Evolutionary conservation across 192 early-diverging fungal genomes (phyloP).

Genomic region (Gaertneriomyces sp.): DNA sequence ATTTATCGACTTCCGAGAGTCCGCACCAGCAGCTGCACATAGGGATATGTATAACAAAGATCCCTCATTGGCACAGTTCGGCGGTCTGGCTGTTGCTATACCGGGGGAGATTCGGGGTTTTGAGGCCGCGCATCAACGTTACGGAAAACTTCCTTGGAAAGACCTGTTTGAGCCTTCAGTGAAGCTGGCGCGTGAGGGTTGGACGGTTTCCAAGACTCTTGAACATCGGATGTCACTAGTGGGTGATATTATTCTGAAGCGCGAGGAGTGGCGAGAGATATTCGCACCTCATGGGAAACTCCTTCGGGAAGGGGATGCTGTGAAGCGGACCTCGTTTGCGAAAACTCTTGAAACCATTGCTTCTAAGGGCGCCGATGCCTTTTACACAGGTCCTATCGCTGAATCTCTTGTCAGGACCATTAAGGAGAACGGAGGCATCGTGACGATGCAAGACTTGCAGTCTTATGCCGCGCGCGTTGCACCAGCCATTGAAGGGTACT

Average conservation of each 20-base stretch:
- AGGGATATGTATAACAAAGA: slow-evolving; percentile 77
- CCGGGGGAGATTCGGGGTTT: slow-evolving; percentile 91
- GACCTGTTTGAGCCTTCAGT: slow-evolving; percentile 75
- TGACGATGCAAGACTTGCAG: slow-evolving; percentile 71
- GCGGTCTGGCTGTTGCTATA: slow-evolving; percentile 71
- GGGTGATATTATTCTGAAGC: slow-evolving; percentile 32
- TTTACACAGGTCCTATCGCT: slow-evolving; percentile 59
- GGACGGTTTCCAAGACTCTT: slow-evolving; percentile 51
- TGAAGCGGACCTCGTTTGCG: slow-evolving; percentile 30
- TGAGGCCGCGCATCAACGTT: slow-evolving; percentile 65
- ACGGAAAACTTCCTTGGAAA: slow-evolving; percentile 82
- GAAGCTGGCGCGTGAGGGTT: slow-evolving; percentile 72
- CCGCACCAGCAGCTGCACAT: slow-evolving; percentile 69
- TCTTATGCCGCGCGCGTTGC: slow-evolving; percentile 61
- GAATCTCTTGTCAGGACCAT: slow-evolving; percentile 63
- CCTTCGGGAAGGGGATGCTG: slow-evolving; percentile 62
- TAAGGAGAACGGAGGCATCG: slow-evolving; percentile 65
- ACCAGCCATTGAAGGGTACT: slow-evolving; percentile 60
- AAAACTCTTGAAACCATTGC: slow-evolving; percentile 37
- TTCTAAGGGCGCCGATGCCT: slow-evolving; percentile 34
- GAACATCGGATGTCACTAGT: slow-evolving; percentile 36
- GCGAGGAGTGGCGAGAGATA: slow-evolving; percentile 47
- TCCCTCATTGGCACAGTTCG: slow-evolving; percentile 64
- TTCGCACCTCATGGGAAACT: slow-evolving; percentile 72
- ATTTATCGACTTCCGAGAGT: slow-evolving; percentile 86